Conservation (phyloP, 257 asterid species). For the Fraxinus excelsior region DNA sequence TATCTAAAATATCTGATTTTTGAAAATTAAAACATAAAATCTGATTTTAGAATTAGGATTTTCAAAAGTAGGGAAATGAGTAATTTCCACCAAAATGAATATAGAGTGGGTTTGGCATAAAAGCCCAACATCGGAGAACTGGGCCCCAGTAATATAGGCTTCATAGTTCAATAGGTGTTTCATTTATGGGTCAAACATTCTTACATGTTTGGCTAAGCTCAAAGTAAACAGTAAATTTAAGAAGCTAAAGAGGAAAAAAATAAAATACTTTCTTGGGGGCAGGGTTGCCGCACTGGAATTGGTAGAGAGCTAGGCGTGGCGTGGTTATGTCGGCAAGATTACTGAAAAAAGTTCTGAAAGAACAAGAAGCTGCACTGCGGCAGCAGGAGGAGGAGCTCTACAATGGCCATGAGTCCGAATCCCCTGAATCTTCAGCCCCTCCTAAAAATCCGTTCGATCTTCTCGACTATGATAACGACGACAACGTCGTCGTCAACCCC, state of each 20-base stretch:
- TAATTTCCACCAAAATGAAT: no score
- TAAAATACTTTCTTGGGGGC: background rate
- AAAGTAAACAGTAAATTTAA: no score
- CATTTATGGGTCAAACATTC: no score
- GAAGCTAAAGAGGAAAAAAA: background rate
- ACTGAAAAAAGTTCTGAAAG: slow-evolving; percentile 65
- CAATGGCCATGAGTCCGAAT: slow-evolving; percentile 52
- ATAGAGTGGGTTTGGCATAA: no score
- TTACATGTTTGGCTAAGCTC: background rate
- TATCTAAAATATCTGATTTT: no score
- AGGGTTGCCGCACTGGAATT: background rate
- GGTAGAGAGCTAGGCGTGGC: background rate
- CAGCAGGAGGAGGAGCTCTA: slow-evolving; percentile 27
- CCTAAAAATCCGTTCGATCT: slow-evolving; percentile 59
- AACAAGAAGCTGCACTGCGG: slow-evolving; percentile 49
- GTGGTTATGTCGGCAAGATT: slow-evolving; percentile 60
- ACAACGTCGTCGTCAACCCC: slow-evolving; percentile 25
- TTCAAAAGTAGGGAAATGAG: no score
- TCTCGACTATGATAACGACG: slow-evolving; percentile 44
- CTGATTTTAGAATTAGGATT: no score
- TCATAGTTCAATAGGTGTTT: no score
- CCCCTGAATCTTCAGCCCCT: slow-evolving; percentile 43
- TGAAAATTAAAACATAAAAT: no score
- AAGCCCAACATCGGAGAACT: no score
- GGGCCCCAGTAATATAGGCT: no score